These are phyloP conservation scores for Tuber microsphaerosporum DNA, from an alignment of 495 filamentous ascomycete genomes.

Conservation along the genomic window DNA sequence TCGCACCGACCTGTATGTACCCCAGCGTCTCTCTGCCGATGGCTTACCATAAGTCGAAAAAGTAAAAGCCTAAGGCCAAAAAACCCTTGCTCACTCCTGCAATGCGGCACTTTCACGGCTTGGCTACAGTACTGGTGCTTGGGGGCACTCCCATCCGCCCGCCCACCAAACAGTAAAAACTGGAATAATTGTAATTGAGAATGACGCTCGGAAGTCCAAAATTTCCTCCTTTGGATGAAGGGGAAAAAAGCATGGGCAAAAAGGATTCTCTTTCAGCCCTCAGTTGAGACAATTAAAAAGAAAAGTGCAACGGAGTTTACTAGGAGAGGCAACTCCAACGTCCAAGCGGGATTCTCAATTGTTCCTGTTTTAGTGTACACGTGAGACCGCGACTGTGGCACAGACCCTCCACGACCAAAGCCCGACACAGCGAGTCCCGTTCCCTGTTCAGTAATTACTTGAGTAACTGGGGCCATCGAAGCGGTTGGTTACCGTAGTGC, in stretches of 20 bases:
- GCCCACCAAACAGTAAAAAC: too few relatives aligned
- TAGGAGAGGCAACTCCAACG: too few relatives aligned
- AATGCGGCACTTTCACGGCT: background rate
- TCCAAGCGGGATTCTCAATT: too few relatives aligned
- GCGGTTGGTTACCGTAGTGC: background rate
- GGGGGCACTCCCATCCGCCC: too few relatives aligned
- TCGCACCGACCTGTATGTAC: background rate
- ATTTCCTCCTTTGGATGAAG: too few relatives aligned
- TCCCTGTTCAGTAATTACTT: background rate
- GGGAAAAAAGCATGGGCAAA: too few relatives aligned
- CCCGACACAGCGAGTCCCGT: background rate
- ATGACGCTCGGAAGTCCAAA: too few relatives aligned
- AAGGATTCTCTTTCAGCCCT: too few relatives aligned
- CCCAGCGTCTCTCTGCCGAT: background rate
- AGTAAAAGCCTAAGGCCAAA: background rate
- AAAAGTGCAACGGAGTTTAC: too few relatives aligned
- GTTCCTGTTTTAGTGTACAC: background rate
- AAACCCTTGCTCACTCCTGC: background rate
- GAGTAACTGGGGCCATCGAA: background rate
- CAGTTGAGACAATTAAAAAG: too few relatives aligned
- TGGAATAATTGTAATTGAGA: too few relatives aligned
- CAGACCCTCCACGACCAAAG: background rate
- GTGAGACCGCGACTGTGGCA: background rate
- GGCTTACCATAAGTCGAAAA: background rate
- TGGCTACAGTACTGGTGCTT: background rate